A percentile compares a stretch with the other conserved stretches of the same genome.
phyloP scores from a whole-genome alignment of 2,329 filamentous ascomycete genomes.

The Cladophialophora chaetospira region DNA sequence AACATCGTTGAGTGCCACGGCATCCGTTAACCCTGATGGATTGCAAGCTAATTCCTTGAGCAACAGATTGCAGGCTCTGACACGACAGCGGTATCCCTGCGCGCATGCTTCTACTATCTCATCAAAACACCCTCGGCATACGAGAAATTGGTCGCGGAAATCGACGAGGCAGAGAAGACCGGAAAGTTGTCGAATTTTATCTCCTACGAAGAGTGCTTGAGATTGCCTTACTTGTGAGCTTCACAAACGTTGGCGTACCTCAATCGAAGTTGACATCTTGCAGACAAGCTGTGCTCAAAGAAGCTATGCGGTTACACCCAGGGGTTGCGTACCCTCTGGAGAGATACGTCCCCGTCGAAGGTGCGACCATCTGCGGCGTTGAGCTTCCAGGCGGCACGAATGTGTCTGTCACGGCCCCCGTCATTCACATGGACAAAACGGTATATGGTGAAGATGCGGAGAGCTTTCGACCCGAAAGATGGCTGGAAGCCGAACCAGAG shows the following conservation, averaged over 20 bases:
- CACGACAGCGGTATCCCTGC: slow-evolving; percentile 73
- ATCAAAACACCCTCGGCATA: slow-evolving; percentile 59
- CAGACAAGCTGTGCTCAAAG: slow-evolving; percentile 47
- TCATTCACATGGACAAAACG: slow-evolving; percentile 17
- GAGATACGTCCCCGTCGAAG: slow-evolving; percentile 53
- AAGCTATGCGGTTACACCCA: slow-evolving; percentile 51
- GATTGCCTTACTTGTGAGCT: slow-evolving; percentile 18
- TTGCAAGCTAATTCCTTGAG: not conserved
- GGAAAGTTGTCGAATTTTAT: slow-evolving; percentile 12
- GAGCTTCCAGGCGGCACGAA: slow-evolving; percentile 35
- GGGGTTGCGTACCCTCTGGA: slow-evolving; percentile 38
- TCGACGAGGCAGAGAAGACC: slow-evolving; percentile 14
- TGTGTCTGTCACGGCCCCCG: slow-evolving; percentile 9
- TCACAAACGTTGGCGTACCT: not conserved
- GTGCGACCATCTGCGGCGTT: slow-evolving; percentile 31
- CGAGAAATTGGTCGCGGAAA: slow-evolving; percentile 18
- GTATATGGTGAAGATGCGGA: slow-evolving; percentile 29
- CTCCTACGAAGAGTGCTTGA: slow-evolving; percentile 17
- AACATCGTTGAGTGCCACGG: slow-evolving; percentile 8
- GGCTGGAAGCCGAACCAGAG: slow-evolving; percentile 41
- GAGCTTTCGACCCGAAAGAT: slow-evolving; percentile 26
- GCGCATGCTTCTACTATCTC: slow-evolving; percentile 72
- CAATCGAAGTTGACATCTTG: not conserved
- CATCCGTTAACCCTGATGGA: slow-evolving; percentile 7
- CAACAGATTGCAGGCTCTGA: slow-evolving; percentile 64